These are phyloP conservation scores for Polyplosphaeria fusca DNA, from an alignment of 495 filamentous ascomycete species.

Conservation along the genomic window DNA sequence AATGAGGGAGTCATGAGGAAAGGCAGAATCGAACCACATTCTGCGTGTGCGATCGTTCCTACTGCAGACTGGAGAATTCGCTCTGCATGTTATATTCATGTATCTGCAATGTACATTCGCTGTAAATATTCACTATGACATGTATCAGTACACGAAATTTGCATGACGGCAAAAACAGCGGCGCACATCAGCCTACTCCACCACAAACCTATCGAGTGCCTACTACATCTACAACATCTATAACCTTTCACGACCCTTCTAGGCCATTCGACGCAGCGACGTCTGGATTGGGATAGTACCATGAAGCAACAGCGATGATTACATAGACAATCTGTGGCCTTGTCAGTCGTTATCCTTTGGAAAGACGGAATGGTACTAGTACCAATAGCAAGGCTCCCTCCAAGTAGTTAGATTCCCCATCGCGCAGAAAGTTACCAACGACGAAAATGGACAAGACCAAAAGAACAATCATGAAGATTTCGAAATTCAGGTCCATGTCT, in stretches of 20 bases:
- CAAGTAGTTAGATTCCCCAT: constrained; percentile 49
- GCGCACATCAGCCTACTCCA: too few relatives aligned
- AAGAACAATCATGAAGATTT: constrained; percentile 80
- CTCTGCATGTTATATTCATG: too few relatives aligned
- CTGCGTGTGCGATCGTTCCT: too few relatives aligned
- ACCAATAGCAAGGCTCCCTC: constrained; percentile 42
- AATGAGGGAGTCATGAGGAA: not conserved
- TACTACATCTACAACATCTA: too few relatives aligned
- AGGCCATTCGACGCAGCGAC: constrained; percentile 27
- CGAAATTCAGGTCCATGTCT: constrained; percentile 78
- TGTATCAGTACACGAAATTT: too few relatives aligned
- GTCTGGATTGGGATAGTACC: constrained; percentile 34
- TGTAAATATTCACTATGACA: too few relatives aligned
- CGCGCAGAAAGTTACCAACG: constrained; percentile 50
- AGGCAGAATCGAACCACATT: too few relatives aligned
- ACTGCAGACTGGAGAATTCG: too few relatives aligned
- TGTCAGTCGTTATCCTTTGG: not conserved
- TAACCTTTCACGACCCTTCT: not conserved
- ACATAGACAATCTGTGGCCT: constrained; percentile 27
- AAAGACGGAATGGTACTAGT: not conserved
- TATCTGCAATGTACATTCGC: too few relatives aligned
- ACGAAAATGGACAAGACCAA: constrained; percentile 85
- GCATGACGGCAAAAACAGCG: too few relatives aligned
- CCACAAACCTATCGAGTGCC: too few relatives aligned
- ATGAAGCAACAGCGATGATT: constrained; percentile 33